Base-by-base conservation (phyloP, 169 alveolate species). In the Perkinsus olseni region DNA sequence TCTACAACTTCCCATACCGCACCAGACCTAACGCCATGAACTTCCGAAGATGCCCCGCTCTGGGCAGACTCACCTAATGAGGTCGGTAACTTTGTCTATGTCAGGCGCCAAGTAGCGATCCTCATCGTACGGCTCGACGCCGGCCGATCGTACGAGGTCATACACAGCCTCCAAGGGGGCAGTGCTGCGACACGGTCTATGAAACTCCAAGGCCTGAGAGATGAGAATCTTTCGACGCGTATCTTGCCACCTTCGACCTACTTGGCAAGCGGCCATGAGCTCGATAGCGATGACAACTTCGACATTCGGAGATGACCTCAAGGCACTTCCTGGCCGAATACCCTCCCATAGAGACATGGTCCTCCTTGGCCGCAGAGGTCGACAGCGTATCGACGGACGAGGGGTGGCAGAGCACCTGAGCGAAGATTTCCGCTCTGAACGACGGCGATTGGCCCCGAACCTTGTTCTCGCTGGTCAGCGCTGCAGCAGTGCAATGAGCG, bases 341-440 rank as follows among this genome's bases (percentile, higher is more conserved):
- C 0, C 96, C 95, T 38, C 96, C 97, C 97, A 96, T 96, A 0
- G 96, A 94, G 0, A 96, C 97, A 93, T 96, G 97, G 91, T 96
- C 97, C 94, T 96, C 97, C 91, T 95, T 93, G 34, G 94, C 96
- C 0, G 96, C 96, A 24, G 96, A 96, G 24, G 96, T 96, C 0
- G 96, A 93, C 38, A 95, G 50, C 28, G 96, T 91, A 50, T 96
- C 97, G 28, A 95, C 95, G 62, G 97, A 96, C 38, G 96, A 95
- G 36, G 97, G 97, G 92, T 96, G 94, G 50, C 94, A 91, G 0
- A 96, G 94, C 13, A 62, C 82, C 82, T 62, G 34, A 28, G 1
- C 82, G 37, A 45, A 6, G 17, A 45, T 6, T 45, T 17, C 17
- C 6, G 6, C 62, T 6, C 24, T 17, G 17, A 6, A 45, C 62